phyloP scores from a whole-genome alignment of 2,329 filamentous ascomycete species.

The Claviceps lovelessii region DNA sequence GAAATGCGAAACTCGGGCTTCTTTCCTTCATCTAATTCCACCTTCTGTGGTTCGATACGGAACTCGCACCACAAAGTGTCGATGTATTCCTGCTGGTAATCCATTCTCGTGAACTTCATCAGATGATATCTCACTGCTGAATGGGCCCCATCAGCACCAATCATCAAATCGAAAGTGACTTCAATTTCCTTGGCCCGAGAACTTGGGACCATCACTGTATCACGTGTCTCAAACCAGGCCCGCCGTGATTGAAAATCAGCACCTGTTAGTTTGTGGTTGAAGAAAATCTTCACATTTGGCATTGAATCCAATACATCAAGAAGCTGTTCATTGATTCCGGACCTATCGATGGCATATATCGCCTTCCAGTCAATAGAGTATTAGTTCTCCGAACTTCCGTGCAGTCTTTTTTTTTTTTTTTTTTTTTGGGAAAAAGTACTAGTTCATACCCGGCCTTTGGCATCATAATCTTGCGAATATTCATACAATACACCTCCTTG shows the following conservation, averaged over 20 bases:
- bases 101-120: conserved; percentile 88
- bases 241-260: conserved; percentile 67
- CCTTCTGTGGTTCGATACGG: conserved; percentile 47
- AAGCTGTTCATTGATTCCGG: conserved; percentile 65
- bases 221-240: conserved; percentile 69
- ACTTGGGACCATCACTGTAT: conserved; percentile 19
- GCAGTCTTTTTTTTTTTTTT: too few relatives aligned
- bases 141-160: conserved; percentile 90
- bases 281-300: conserved; percentile 82
- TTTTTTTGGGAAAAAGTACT: not conserved
- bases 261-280: conserved; percentile 84
- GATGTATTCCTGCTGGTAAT: conserved; percentile 89
- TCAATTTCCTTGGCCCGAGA: conserved; percentile 57
- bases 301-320: conserved; percentile 71
- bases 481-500: conserved; percentile 55
- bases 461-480: conserved; percentile 80
- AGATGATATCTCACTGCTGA: conserved; percentile 81
- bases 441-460: conserved; percentile 59
- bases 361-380: conserved; percentile 34
- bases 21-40: conserved; percentile 14
- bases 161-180: conserved; percentile 77
- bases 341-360: conserved; percentile 76
- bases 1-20: conserved; percentile 58
- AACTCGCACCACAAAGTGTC: conserved; percentile 98
- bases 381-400: not conserved